Percentiles rank a stretch among this genome's conserved stretches.
These are phyloP conservation scores for Parasitella parasitica DNA, from an alignment of 371 early-diverging fungal species.

Conservation along the genomic window DNA sequence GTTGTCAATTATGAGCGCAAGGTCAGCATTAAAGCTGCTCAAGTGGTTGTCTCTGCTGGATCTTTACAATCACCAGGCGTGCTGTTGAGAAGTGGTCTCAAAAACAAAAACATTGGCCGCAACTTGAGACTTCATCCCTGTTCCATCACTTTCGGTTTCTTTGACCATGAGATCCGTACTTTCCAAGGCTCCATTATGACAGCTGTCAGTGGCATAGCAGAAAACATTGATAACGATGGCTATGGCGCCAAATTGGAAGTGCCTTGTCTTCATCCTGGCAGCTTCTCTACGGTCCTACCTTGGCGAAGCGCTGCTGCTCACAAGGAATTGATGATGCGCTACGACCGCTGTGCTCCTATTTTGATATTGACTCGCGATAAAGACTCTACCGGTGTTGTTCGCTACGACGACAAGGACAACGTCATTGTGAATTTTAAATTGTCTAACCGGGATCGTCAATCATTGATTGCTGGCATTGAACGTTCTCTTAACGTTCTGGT, in stretches of 20 bases:
- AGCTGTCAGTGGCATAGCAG: slow-evolving; percentile 51
- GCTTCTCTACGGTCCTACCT: slow-evolving; percentile 44
- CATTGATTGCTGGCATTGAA: slow-evolving; percentile 53
- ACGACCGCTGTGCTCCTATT: slow-evolving; percentile 48
- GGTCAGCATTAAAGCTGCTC: slow-evolving; percentile 39
- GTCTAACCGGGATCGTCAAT: slow-evolving; percentile 54
- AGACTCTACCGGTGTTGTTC: slow-evolving; percentile 44
- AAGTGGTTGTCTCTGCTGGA: slow-evolving; percentile 68
- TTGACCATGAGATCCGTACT: slow-evolving; percentile 50
- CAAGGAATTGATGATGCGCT: slow-evolving; percentile 56
- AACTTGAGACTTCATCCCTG: slow-evolving; percentile 70
- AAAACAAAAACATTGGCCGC: slow-evolving; percentile 72
- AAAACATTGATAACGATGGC: slow-evolving; percentile 55
- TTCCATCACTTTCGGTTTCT: slow-evolving; percentile 60
- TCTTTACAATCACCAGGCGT: slow-evolving; percentile 70
- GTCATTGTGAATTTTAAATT: slow-evolving; percentile 44
- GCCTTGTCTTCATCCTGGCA: slow-evolving; percentile 59
- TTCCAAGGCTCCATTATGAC: slow-evolving; percentile 74
- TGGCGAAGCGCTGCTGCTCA: slow-evolving; percentile 59
- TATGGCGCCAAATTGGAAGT: slow-evolving; percentile 76
- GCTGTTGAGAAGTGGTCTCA: slow-evolving; percentile 64
- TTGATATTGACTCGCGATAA: slow-evolving; percentile 71
- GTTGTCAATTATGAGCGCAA: slow-evolving; percentile 21
- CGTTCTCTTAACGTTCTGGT: slow-evolving; percentile 51
- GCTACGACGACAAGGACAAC: slow-evolving; percentile 34